A percentile compares a stretch with the other conserved stretches of the same genome.
Evolutionary conservation across 2,329 filamentous ascomycete species (phyloP).

Genomic region (Elsinoe fawcettii): DNA sequence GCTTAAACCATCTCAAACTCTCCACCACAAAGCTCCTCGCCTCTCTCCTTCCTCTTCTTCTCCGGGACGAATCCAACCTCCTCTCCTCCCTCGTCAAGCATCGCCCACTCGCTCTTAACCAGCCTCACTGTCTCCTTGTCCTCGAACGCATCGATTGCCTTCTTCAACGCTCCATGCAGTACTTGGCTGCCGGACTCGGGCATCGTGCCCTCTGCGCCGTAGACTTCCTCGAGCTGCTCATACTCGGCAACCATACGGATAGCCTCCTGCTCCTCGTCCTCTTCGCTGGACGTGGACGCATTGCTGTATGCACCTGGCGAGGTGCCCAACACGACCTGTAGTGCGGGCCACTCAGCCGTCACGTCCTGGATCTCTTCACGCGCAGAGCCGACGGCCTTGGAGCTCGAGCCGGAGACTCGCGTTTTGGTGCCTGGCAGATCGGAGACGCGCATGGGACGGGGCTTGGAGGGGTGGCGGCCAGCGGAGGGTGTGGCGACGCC

Average conservation of each 20-base stretch:
- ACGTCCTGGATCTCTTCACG: slow-evolving; percentile 32
- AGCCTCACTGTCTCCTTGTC: slow-evolving; percentile 53
- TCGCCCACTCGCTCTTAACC: slow-evolving; percentile 53
- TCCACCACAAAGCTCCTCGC: slow-evolving; percentile 28
- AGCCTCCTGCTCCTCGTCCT: slow-evolving; percentile 4
- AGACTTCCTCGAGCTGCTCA: slow-evolving; percentile 3
- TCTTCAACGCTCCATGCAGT: slow-evolving; percentile 48
- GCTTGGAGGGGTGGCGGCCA: slow-evolving; percentile 26
- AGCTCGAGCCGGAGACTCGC: slow-evolving; percentile 2
- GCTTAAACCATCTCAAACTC: slow-evolving; percentile 20
- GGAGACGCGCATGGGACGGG: slow-evolving; percentile 5
- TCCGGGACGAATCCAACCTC: slow-evolving; percentile 24
- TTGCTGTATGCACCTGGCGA: slow-evolving; percentile 11
- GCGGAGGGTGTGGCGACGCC: slow-evolving; percentile 29
- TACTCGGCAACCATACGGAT: neutral
- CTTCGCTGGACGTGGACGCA: slow-evolving; percentile 27
- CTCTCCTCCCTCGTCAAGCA: slow-evolving; percentile 37
- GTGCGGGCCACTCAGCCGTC: slow-evolving; percentile 18
- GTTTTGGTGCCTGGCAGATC: slow-evolving; percentile 6
- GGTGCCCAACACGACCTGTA: neutral
- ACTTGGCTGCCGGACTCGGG: slow-evolving; percentile 44
- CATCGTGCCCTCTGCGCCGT: slow-evolving; percentile 4
- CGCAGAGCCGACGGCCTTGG: neutral
- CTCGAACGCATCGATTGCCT: slow-evolving; percentile 54
- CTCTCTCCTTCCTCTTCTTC: slow-evolving; percentile 31